phyloP scores from a whole-genome alignment of 768 basidiomycete species.

The Auriculariales sp. region DNA sequence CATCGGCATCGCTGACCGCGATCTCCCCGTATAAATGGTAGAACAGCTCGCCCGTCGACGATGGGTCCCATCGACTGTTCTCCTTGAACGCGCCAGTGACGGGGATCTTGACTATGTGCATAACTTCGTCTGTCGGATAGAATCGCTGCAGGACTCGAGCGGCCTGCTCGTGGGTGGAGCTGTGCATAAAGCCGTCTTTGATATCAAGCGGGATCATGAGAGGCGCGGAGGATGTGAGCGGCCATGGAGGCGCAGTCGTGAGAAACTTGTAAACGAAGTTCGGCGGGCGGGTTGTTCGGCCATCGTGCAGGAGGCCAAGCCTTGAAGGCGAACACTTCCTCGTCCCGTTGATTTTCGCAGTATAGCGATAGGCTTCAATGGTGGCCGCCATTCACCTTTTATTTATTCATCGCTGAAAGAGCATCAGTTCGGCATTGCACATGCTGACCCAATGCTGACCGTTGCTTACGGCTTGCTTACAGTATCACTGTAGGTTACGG shows the following conservation, averaged over 20 bases:
- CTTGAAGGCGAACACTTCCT: too few species aligned
- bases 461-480: too few species aligned
- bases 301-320: too few species aligned
- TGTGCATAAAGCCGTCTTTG: conserved; percentile 32
- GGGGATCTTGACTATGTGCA: conserved; percentile 4
- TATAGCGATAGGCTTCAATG: too few species aligned
- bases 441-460: too few species aligned
- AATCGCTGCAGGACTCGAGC: conserved; percentile 24
- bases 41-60: neutral
- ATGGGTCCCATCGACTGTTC: neutral
- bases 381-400: too few species aligned
- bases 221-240: conserved; percentile 18
- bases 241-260: conserved; percentile 17
- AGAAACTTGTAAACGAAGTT: conserved; percentile 25
- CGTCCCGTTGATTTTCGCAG: too few species aligned
- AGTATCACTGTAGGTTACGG: too few species aligned
- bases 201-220: conserved; percentile 26
- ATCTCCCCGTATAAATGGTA: neutral
- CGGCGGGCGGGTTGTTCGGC: too few species aligned
- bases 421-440: too few species aligned
- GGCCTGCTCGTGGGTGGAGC: conserved; percentile 24
- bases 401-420: too few species aligned
- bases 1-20: neutral
- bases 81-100: neutral
- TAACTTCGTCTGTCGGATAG: conserved; percentile 16